A percentile compares a stretch with the other conserved stretches of the same genome.
These are phyloP conservation scores for Fusarium buharicum DNA, from an alignment of 2,329 filamentous ascomycete species.

Conservation along the genomic window DNA sequence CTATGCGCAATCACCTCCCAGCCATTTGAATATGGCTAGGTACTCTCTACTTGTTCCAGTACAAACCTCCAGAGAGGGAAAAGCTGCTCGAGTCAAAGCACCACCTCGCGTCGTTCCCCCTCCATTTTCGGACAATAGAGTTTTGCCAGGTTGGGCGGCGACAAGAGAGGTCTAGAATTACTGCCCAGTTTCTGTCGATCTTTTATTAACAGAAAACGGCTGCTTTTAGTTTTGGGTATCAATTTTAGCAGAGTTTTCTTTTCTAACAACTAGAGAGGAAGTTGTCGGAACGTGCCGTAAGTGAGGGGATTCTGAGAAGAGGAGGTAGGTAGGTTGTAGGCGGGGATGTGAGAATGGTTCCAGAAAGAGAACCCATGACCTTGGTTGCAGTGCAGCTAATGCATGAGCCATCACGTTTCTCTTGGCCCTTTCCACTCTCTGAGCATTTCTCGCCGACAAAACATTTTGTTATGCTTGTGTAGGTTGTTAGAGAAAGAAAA, in stretches of 20 bases:
- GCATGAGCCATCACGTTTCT: conserved; percentile 28
- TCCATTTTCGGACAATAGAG: conserved; percentile 5
- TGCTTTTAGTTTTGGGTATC: conserved; percentile 19
- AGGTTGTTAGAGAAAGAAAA: too few species aligned
- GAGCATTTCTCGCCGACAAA: neutral
- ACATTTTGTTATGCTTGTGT: too few species aligned
- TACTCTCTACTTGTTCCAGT: conserved; percentile 33
- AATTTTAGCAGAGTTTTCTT: conserved; percentile 11
- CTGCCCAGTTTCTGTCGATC: conserved; percentile 39
- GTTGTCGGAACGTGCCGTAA: conserved; percentile 8
- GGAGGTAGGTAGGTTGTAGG: too few species aligned
- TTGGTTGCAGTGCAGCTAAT: conserved; percentile 23
- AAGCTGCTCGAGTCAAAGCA: conserved; percentile 22
- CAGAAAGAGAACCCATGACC: conserved; percentile 37
- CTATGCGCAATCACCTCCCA: conserved; percentile 5
- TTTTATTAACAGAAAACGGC: neutral
- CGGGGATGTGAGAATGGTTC: conserved; percentile 22
- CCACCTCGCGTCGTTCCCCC: neutral
- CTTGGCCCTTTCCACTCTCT: conserved; percentile 13
- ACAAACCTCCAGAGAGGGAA: conserved; percentile 4
- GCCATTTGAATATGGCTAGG: conserved; percentile 21
- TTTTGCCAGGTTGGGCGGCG: conserved; percentile 9
- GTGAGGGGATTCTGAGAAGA: neutral
- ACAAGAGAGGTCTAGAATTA: conserved; percentile 14
- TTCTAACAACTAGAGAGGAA: neutral